A percentile compares a stretch with the other conserved stretches of the same genome.
Conservation (phyloP, 345 rosid genomes). For the Streptanthus diversifolius region DNA sequence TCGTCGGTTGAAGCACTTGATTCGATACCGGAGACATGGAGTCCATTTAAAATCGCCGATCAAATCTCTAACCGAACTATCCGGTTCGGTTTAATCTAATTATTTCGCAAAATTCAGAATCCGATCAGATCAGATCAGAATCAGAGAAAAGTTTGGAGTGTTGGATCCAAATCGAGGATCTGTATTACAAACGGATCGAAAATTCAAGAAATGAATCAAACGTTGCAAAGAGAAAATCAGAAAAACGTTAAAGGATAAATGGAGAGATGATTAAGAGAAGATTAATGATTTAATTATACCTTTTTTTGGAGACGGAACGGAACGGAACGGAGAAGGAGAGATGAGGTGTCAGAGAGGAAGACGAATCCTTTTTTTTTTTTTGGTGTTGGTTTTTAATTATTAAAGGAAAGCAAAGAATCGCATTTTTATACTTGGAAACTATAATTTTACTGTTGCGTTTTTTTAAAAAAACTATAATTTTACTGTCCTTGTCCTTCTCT, state of each 20-base stretch:
- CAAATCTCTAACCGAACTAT: background rate
- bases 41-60: background rate
- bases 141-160: background rate
- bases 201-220: constrained; percentile 4
- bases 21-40: constrained; percentile 39
- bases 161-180: constrained; percentile 18
- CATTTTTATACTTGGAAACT: constrained; percentile 28
- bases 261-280: background rate
- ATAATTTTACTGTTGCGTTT: background rate
- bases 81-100: background rate
- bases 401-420: constrained; percentile 27
- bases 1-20: constrained; percentile 25
- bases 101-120: background rate
- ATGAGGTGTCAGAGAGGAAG: constrained; percentile 33
- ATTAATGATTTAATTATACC: background rate
- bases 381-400: background rate
- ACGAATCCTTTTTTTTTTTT: background rate
- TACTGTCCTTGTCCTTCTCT: background rate
- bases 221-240: constrained; percentile 6
- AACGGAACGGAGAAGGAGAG: constrained; percentile 34
- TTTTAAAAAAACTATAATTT: background rate
- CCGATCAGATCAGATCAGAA: background rate
- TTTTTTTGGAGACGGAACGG: constrained; percentile 7
- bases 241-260: background rate
- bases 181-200: background rate